These are phyloP conservation scores for Suillus placidus DNA, from an alignment of 768 basidiomycete genomes.

Conservation along the genomic window DNA sequence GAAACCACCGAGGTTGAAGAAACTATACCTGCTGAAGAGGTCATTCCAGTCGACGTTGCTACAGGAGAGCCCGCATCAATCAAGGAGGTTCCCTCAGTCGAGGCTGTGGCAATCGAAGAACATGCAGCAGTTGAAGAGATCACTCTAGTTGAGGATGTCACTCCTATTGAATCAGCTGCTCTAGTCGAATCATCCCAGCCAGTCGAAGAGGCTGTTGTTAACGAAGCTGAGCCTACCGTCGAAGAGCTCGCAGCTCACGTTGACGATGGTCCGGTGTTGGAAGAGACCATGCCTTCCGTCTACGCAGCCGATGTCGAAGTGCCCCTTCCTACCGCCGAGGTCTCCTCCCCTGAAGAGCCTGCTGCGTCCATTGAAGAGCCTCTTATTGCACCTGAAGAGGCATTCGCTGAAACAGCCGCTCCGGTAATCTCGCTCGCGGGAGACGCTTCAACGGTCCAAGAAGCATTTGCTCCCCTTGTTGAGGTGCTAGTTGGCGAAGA, in stretches of 20 bases:
- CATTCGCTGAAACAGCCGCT: not conserved
- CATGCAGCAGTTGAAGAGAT: not conserved
- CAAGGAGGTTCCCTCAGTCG: not conserved
- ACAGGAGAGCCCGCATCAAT: not conserved
- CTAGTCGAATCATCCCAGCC: not conserved
- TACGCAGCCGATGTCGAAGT: not conserved
- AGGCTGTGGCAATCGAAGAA: not conserved
- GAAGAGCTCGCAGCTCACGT: not conserved
- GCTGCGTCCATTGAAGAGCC: not conserved
- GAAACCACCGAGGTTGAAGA: not conserved
- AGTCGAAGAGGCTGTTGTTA: not conserved
- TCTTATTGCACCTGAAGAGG: conserved; percentile 3
- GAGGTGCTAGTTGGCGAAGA: conserved; percentile 3
- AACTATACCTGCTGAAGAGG: not conserved
- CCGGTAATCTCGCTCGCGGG: not conserved
- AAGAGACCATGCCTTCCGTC: not conserved
- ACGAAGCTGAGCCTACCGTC: not conserved
- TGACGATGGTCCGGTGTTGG: not conserved
- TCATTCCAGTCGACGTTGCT: not conserved
- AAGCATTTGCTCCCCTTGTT: not conserved
- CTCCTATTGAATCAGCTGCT: not conserved
- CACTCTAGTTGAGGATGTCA: not conserved
- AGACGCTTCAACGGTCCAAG: not conserved
- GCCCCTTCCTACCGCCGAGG: not conserved
- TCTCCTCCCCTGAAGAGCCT: too few species aligned